A percentile compares a stretch with the other conserved stretches of the same genome.
Conservation (phyloP, 2,329 filamentous ascomycete species). For the Clarireedia homoeocarpa region DNA sequence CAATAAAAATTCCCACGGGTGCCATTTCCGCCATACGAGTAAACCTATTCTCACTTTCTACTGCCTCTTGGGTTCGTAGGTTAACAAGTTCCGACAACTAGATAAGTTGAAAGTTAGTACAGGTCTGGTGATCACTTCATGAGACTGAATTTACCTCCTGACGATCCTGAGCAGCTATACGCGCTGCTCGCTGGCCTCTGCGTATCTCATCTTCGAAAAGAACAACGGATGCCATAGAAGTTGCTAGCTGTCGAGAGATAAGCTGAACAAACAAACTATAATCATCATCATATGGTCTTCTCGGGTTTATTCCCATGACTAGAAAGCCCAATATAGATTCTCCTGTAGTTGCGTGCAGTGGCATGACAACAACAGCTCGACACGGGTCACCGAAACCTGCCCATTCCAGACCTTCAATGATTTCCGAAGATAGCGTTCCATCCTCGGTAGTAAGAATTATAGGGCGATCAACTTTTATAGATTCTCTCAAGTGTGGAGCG, state of each 20-base stretch:
- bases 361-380: slow-evolving; percentile 65
- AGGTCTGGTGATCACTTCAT: not conserved
- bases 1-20: slow-evolving; percentile 65
- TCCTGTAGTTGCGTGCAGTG: slow-evolving; percentile 66
- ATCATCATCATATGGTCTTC: slow-evolving; percentile 71
- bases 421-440: slow-evolving; percentile 53
- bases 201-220: slow-evolving; percentile 78
- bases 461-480: slow-evolving; percentile 61
- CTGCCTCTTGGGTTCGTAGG: slow-evolving; percentile 52
- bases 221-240: slow-evolving; percentile 73
- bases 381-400: slow-evolving; percentile 66
- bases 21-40: slow-evolving; percentile 39
- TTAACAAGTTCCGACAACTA: slow-evolving; percentile 64
- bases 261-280: slow-evolving; percentile 72
- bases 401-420: slow-evolving; percentile 62
- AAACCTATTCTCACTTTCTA: slow-evolving; percentile 68
- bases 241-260: slow-evolving; percentile 66
- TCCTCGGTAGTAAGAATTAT: slow-evolving; percentile 60
- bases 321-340: slow-evolving; percentile 71
- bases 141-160: slow-evolving; percentile 50
- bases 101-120: not conserved
- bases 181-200: slow-evolving; percentile 64
- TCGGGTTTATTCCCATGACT: slow-evolving; percentile 69
- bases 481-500: slow-evolving; percentile 66
- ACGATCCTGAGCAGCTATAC: slow-evolving; percentile 66